Evolutionary conservation across 495 filamentous ascomycete genomes (phyloP).

Genomic region (Penicillium macrosclerotiorum): DNA sequence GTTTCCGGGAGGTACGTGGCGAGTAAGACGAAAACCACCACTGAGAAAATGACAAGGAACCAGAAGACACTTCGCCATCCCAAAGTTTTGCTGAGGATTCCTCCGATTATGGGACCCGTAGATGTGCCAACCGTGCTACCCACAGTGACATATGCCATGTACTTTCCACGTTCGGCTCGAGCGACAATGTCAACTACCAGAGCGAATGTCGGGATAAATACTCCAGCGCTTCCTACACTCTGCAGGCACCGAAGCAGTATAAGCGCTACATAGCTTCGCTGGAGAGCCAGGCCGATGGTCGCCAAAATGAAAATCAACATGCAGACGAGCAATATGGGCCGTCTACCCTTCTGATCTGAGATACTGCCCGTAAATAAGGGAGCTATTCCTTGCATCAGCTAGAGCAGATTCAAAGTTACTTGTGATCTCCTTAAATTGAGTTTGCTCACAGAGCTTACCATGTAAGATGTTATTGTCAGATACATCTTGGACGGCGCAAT

Average conservation of each 20-base stretch:
- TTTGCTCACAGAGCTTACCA: slow-evolving; percentile 22
- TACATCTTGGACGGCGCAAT: slow-evolving; percentile 30
- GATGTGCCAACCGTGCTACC: slow-evolving; percentile 36
- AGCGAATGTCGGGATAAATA: slow-evolving; percentile 24
- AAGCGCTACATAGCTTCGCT: background rate
- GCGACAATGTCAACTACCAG: slow-evolving; percentile 34
- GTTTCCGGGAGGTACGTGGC: slow-evolving; percentile 33
- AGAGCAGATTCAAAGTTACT: no score
- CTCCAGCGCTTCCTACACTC: background rate
- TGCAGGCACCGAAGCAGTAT: slow-evolving; percentile 6
- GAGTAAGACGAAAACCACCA: slow-evolving; percentile 46
- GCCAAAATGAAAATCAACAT: background rate
- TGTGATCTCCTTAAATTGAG: no score
- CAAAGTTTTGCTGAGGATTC: slow-evolving; percentile 56
- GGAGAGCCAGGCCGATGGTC: slow-evolving; percentile 1
- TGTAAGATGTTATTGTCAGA: slow-evolving; percentile 35
- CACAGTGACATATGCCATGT: slow-evolving; percentile 23
- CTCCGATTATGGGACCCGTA: slow-evolving; percentile 58
- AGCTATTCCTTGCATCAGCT: slow-evolving; percentile 40
- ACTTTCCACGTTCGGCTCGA: slow-evolving; percentile 33
- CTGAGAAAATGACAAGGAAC: slow-evolving; percentile 55
- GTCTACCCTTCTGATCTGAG: slow-evolving; percentile 36
- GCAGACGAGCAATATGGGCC: slow-evolving; percentile 33
- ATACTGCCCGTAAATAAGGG: slow-evolving; percentile 40
- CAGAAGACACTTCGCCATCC: slow-evolving; percentile 69